Conservation (phyloP, 306 rosid genomes). For the Citrullus colocynthis region DNA sequence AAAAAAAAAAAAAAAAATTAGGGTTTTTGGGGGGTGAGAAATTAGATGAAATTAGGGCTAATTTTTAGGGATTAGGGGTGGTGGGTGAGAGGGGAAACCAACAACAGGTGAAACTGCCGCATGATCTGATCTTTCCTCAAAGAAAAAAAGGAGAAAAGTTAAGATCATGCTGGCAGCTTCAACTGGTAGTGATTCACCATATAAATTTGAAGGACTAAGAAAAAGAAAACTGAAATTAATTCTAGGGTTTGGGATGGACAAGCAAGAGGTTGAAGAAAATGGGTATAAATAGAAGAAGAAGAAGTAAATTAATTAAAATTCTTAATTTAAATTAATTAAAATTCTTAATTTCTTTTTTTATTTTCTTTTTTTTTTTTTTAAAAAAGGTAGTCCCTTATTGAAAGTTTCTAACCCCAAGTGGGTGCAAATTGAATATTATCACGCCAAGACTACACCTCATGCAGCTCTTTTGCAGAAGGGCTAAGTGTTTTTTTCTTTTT, state of each 20-base stretch:
- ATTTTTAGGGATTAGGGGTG: conserved; percentile 10
- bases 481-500: conserved; percentile 35
- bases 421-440: conserved; percentile 84
- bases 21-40: background rate
- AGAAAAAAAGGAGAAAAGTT: conserved; percentile 30
- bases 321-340: background rate
- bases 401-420: background rate
- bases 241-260: conserved; percentile 60
- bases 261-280: conserved; percentile 19
- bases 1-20: background rate
- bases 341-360: no score
- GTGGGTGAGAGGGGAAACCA: conserved; percentile 42
- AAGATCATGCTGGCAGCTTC: conserved; percentile 99
- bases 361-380: no score
- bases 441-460: conserved; percentile 69
- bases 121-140: conserved; percentile 89
- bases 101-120: conserved; percentile 97
- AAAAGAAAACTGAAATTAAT: background rate
- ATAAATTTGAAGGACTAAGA: background rate
- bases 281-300: conserved; percentile 39
- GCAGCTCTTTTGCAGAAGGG: conserved; percentile 51
- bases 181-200: conserved; percentile 53
- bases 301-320: background rate
- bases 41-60: conserved; percentile 18
- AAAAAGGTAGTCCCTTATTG: conserved; percentile 47